A percentile compares a stretch with the other conserved stretches of the same genome.
phyloP scores from a whole-genome alignment of 2,329 filamentous ascomycete genomes.

The Hypoxylon sp. region DNA sequence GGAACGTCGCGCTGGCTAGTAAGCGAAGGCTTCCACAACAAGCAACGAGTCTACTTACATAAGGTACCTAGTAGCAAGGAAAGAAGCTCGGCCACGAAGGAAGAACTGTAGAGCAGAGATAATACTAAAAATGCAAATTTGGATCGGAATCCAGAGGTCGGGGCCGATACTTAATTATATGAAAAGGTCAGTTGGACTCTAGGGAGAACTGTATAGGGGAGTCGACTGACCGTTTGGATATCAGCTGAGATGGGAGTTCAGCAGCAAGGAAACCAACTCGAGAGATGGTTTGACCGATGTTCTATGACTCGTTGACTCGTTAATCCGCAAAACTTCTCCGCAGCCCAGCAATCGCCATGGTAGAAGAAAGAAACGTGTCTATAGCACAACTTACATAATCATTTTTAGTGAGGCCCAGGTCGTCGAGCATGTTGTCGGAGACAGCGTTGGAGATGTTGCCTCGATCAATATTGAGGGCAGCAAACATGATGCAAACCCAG shows the following conservation, averaged over 20 bases:
- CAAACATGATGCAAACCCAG: constrained; percentile 52
- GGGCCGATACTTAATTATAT: constrained; percentile 49
- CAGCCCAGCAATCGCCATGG: too few species aligned
- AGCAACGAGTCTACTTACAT: constrained; percentile 45
- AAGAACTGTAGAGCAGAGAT: constrained; percentile 50
- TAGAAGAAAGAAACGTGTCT: neutral
- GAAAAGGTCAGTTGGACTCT: constrained; percentile 22
- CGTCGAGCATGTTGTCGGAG: constrained; percentile 55
- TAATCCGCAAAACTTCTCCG: neutral
- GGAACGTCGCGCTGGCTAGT: constrained; percentile 56
- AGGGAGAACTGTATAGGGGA: neutral
- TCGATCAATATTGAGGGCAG: constrained; percentile 47
- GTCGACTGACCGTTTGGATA: constrained; percentile 48
- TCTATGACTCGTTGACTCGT: constrained; percentile 44
- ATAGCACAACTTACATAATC: constrained; percentile 50
- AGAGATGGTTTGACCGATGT: constrained; percentile 53
- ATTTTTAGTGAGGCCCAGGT: constrained; percentile 48
- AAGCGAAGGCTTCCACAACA: constrained; percentile 11
- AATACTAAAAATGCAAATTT: constrained; percentile 50
- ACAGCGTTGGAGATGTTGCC: constrained; percentile 53
- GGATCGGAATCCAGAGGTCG: constrained; percentile 50
- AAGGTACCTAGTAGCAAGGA: constrained; percentile 54
- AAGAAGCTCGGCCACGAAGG: constrained; percentile 51
- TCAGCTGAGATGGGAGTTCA: constrained; percentile 46
- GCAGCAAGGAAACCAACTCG: constrained; percentile 48